Percentiles rank a stretch among this genome's conserved stretches.
phyloP scores from a whole-genome alignment of 1,139 yeast species.

The Zygosaccharomyces pseudobailii region DNA sequence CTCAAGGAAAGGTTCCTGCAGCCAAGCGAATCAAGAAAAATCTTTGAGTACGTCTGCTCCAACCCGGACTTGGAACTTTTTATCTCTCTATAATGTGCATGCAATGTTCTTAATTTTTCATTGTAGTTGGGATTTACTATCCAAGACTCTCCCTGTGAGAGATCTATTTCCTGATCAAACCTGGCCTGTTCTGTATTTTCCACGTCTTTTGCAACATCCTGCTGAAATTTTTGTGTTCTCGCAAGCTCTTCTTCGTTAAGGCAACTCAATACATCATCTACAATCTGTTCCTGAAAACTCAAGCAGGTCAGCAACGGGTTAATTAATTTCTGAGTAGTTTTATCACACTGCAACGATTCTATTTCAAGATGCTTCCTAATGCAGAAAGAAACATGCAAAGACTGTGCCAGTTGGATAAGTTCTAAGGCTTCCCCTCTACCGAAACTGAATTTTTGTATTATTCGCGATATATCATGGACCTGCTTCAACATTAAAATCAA shows the following conservation, averaged over 20 bases:
- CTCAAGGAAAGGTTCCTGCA: conserved; percentile 23
- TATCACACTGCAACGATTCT: conserved; percentile 2
- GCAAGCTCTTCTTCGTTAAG: conserved; percentile 24
- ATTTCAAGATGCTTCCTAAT: conserved; percentile 14
- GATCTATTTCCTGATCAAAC: neutral
- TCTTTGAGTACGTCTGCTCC: conserved; percentile 17
- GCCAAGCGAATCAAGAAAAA: conserved; percentile 20
- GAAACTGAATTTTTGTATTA: conserved; percentile 48
- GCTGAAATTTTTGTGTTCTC: conserved; percentile 7
- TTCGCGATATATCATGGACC: conserved; percentile 49
- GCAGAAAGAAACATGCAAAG: conserved; percentile 32
- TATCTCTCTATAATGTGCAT: conserved; percentile 22
- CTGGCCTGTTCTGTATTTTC: neutral
- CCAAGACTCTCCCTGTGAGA: conserved; percentile 4
- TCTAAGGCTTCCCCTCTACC: conserved; percentile 45
- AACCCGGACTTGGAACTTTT: conserved; percentile 21
- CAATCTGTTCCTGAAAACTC: conserved; percentile 19
- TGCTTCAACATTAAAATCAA: conserved; percentile 36
- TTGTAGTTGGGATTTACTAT: conserved; percentile 23
- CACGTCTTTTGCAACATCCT: conserved; percentile 6
- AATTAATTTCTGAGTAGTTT: conserved; percentile 7
- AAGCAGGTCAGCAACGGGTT: conserved; percentile 10
- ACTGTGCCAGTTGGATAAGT: conserved; percentile 41
- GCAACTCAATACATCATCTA: conserved; percentile 20
- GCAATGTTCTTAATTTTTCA: conserved; percentile 15